These are phyloP conservation scores for Hypoxylon sp. DNA, from an alignment of 2,329 filamentous ascomycete genomes.

Conservation along the genomic window DNA sequence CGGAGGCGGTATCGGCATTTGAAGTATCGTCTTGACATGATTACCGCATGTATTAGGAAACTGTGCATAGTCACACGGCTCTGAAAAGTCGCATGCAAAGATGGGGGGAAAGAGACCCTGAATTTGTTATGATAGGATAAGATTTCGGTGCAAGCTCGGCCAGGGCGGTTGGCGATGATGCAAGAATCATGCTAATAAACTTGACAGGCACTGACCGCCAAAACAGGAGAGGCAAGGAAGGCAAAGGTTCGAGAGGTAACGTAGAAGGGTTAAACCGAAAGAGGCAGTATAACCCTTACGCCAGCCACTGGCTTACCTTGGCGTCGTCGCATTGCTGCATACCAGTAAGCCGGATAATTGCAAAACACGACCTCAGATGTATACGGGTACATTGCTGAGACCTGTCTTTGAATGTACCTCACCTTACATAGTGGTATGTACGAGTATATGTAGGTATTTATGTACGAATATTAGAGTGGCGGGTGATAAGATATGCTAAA, in stretches of 20 bases:
- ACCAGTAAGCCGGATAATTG: conserved; percentile 36
- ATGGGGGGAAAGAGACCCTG: conserved; percentile 35
- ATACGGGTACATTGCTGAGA: conserved; percentile 33
- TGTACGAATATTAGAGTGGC: conserved; percentile 11
- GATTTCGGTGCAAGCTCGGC: conserved; percentile 54
- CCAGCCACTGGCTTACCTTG: conserved; percentile 21
- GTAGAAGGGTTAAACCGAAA: conserved; percentile 44
- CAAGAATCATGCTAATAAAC: conserved; percentile 49
- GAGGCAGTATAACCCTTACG: conserved; percentile 41
- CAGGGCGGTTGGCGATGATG: conserved; percentile 52
- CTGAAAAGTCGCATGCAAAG: conserved; percentile 42
- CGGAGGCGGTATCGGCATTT: conserved; percentile 45
- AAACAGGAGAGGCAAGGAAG: conserved; percentile 36
- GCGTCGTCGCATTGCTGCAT: conserved; percentile 35
- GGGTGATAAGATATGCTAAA: conserved; percentile 32
- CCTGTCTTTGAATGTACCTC: conserved; percentile 16
- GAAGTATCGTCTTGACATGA: conserved; percentile 39
- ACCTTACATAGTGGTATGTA: conserved; percentile 7
- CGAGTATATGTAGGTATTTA: background rate
- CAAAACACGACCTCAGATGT: conserved; percentile 31
- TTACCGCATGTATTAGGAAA: conserved; percentile 43
- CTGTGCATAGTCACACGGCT: conserved; percentile 43
- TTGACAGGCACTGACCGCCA: conserved; percentile 50
- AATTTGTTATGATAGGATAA: conserved; percentile 44
- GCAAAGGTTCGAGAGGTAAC: conserved; percentile 4